phyloP scores from a whole-genome alignment of 495 filamentous ascomycete genomes.

The Penicillium maclennaniae region DNA sequence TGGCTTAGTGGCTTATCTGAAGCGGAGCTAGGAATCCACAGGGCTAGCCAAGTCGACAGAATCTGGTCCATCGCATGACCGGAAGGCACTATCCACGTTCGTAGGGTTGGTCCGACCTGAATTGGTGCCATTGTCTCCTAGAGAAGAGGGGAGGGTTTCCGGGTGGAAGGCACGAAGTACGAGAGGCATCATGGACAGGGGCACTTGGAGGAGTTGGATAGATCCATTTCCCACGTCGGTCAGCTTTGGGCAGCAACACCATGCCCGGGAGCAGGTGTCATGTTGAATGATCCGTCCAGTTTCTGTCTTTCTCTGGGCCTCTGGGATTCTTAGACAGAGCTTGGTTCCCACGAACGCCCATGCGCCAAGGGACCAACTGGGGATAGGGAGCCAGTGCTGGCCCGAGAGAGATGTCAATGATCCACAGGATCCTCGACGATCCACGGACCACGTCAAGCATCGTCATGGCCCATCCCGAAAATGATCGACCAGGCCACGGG shows the following conservation, averaged over 20 bases:
- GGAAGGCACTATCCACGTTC: not conserved
- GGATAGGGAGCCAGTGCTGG: slow-evolving; percentile 9
- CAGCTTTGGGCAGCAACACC: too few species aligned
- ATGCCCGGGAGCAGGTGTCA: slow-evolving; percentile 15
- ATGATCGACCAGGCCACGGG: slow-evolving; percentile 23
- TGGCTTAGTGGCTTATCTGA: slow-evolving; percentile 9
- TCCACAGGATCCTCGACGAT: slow-evolving; percentile 21
- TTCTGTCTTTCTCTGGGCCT: not conserved
- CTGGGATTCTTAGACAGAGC: too few species aligned
- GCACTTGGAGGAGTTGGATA: too few species aligned
- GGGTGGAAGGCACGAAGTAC: too few species aligned
- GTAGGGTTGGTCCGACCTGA: too few species aligned
- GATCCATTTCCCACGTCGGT: too few species aligned
- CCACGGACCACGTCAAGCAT: slow-evolving; percentile 23
- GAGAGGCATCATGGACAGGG: too few species aligned
- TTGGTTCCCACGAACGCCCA: not conserved
- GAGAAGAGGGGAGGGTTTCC: too few species aligned
- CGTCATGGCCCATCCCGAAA: slow-evolving; percentile 18
- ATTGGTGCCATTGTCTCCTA: too few species aligned
- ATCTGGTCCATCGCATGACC: slow-evolving; percentile 4
- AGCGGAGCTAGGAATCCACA: slow-evolving; percentile 4
- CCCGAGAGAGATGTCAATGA: slow-evolving; percentile 19
- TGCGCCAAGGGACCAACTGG: slow-evolving; percentile 23
- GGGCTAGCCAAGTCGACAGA: slow-evolving; percentile 2
- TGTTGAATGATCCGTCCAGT: slow-evolving; percentile 21